These are phyloP conservation scores for Fraxinus excelsior DNA, from an alignment of 257 asterid species.

Conservation along the genomic window DNA sequence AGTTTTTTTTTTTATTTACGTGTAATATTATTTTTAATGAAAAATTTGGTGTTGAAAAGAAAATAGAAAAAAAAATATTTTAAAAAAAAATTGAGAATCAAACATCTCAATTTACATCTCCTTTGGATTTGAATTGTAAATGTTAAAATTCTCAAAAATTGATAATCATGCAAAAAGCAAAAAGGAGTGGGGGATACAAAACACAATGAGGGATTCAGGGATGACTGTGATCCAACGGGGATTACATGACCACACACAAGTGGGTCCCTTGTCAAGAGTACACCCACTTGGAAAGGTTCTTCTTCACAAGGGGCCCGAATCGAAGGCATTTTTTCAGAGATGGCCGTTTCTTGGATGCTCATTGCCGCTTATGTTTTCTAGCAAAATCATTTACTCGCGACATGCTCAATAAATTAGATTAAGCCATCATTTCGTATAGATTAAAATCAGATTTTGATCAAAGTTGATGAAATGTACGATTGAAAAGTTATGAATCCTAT, in stretches of 20 bases:
- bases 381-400: neutral
- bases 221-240: slow-evolving; percentile 62
- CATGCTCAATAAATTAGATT: no score
- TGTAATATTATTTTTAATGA: no score
- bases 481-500: no score
- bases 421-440: no score
- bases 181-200: slow-evolving; percentile 12
- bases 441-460: no score
- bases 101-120: no score
- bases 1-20: no score
- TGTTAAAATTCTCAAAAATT: neutral
- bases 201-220: slow-evolving; percentile 19
- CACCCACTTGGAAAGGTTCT: slow-evolving; percentile 31
- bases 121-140: no score
- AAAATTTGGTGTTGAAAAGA: no score
- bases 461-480: no score
- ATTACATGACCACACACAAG: slow-evolving; percentile 28
- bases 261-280: slow-evolving; percentile 47
- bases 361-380: neutral
- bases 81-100: no score
- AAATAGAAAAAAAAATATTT: no score
- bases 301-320: slow-evolving; percentile 34
- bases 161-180: neutral
- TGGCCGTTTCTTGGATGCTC: slow-evolving; percentile 21
- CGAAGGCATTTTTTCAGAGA: slow-evolving; percentile 16